Evolutionary conservation across 139 green algal species (phyloP), one percentile per base, ranked within the genome.

Genomic region (Coelastrella sp.): DNA sequence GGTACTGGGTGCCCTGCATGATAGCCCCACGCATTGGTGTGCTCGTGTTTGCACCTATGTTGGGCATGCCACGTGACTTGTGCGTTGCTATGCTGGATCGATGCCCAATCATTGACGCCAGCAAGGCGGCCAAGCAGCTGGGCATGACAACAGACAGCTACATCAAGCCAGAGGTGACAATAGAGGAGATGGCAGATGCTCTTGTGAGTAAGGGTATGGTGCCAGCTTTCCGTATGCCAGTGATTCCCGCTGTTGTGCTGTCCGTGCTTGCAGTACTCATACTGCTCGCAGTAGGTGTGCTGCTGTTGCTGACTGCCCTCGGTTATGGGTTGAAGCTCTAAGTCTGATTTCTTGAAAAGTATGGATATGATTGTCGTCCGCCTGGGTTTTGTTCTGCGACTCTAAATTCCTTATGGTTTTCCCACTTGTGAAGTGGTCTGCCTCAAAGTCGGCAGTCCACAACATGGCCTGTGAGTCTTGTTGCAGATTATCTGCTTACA

Each of bases 101-200:
- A 11, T 43, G n/a, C 32, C 80, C 68, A 5, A 40, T 48, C 50
- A 86, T 79, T 35, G 66, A 86, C 30, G 66, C 43, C 21, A 71
- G 66, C 43, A 79, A 80, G n/a, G 66, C 50, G 19, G 80, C 67
- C 17, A 40, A 48, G 21, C 50, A 86, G 4, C 50, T 86, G 45
- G 80, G 80, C 13, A 79, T 86, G 67, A 86, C 66, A 35, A 8
- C n/a, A 3, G 78, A 84, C 6, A 41, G 19, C 4, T 86, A 79
- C 64, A 80, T 86, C 23, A 5, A 37, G 4, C 48, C 48, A 11
- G 68, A 78, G 21, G 35, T 25, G 8, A 80, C 48, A 1, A 60
- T 80, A 15, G 38, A 25, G 3, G 45, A 86, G 48, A 86, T 86
- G 80, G 80, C 67, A 17, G 80, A 41, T 53, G 64, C 25, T 4